Percentiles rank a stretch among this genome's conserved stretches.
These are phyloP conservation scores for Coprinopsis strossmayeri DNA, from an alignment of 768 basidiomycete genomes.

Conservation along the genomic window DNA sequence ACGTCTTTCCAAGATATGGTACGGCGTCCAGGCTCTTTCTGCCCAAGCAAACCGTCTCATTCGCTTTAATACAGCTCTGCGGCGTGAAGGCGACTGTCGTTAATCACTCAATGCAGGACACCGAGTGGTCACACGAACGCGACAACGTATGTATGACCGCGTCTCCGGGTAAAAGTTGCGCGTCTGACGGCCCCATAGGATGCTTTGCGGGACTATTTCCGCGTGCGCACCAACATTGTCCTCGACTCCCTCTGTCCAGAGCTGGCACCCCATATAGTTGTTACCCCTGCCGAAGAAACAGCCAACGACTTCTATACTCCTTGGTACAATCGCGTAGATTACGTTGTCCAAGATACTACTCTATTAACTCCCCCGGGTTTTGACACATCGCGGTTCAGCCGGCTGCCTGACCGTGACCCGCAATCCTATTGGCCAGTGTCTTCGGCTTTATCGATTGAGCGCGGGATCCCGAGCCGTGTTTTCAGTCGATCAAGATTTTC, in stretches of 20 bases:
- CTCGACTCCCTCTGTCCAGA: conserved; percentile 36
- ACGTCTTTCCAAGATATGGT: conserved; percentile 4
- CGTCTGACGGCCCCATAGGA: conserved; percentile 18
- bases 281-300: conserved; percentile 37
- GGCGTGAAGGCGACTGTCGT: conserved; percentile 8
- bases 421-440: conserved; percentile 10
- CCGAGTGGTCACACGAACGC: conserved; percentile 3
- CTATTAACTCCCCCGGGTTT: neutral
- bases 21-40: neutral
- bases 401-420: conserved; percentile 3
- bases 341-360: conserved; percentile 1
- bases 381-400: neutral
- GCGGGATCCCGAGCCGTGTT: conserved; percentile 15
- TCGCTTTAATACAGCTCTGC: conserved; percentile 1
- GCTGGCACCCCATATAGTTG: conserved; percentile 43
- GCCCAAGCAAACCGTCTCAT: neutral
- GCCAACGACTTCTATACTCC: conserved; percentile 27
- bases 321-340: conserved; percentile 27
- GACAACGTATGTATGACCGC: conserved; percentile 11
- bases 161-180: conserved; percentile 7
- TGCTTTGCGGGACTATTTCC: conserved; percentile 19
- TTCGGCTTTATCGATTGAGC: conserved; percentile 3
- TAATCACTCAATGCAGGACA: neutral
- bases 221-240: conserved; percentile 29
- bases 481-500: conserved; percentile 27